Conservation (phyloP, 345 rosid genomes). For the Arabidopsis suecica region DNA sequence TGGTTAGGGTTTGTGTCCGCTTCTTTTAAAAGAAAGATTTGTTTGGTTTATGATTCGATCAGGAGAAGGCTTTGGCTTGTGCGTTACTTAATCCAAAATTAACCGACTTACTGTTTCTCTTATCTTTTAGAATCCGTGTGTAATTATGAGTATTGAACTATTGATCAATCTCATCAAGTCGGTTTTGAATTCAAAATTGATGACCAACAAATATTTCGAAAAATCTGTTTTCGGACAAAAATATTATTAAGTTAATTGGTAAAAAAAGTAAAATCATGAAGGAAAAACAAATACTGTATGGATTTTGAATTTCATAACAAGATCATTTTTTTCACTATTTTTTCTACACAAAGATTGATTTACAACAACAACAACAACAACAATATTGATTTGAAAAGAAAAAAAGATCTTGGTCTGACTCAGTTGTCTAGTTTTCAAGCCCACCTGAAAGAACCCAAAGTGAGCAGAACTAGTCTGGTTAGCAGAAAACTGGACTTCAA, state of each 20-base stretch:
- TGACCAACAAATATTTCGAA: not conserved
- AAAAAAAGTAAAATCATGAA: not conserved
- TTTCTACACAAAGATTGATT: too few relatives aligned
- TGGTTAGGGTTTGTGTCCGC: conserved; percentile 32
- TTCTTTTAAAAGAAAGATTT: not conserved
- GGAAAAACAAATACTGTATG: too few relatives aligned
- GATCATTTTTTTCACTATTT: too few relatives aligned
- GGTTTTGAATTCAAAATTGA: not conserved
- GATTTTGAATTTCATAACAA: too few relatives aligned
- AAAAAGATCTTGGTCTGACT: not conserved
- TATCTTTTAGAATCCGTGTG: not conserved
- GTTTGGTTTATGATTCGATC: not conserved
- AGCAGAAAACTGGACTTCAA: not conserved
- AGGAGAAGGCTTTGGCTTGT: conserved; percentile 18
- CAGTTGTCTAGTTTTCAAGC: not conserved
- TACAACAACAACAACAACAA: too few relatives aligned
- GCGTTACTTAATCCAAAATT: conserved; percentile 35
- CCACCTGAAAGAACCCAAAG: not conserved
- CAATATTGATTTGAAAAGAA: not conserved
- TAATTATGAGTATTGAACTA: not conserved
- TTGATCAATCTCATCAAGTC: not conserved
- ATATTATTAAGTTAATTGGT: too few relatives aligned
- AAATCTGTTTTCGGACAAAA: not conserved
- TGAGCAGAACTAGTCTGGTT: not conserved
- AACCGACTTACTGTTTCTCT: not conserved